Conservation (phyloP, 495 filamentous ascomycete genomes). For the Wilcoxina mikolae region DNA sequence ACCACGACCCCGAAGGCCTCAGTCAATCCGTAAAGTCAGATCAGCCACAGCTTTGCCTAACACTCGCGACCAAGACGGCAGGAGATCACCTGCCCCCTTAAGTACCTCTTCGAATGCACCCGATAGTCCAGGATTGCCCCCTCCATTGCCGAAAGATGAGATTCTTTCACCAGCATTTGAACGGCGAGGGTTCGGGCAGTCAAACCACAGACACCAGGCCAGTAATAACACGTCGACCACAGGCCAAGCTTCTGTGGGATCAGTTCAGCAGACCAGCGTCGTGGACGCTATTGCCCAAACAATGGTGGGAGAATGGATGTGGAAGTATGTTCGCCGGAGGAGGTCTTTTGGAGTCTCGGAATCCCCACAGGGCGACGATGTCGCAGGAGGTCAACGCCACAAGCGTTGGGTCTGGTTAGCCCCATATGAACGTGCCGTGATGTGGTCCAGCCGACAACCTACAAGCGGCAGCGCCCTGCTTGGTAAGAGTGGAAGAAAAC, state of each 20-base stretch:
- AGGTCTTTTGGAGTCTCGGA: conserved; percentile 84
- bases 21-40: conserved; percentile 60
- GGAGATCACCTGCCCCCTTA: conserved; percentile 50
- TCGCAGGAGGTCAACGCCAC: conserved; percentile 49
- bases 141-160: conserved; percentile 58
- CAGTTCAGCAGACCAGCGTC: conserved; percentile 58
- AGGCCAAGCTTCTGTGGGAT: conserved; percentile 39
- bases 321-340: conserved; percentile 85
- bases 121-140: conserved; percentile 58
- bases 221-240: conserved; percentile 40
- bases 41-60: conserved; percentile 58
- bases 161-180: conserved; percentile 42
- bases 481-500: conserved; percentile 89
- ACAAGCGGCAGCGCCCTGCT: conserved; percentile 71
- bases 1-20: conserved; percentile 11
- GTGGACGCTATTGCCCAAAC: conserved; percentile 97
- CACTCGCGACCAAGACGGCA: conserved; percentile 37
- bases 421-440: conserved; percentile 84
- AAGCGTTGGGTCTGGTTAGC: conserved; percentile 98
- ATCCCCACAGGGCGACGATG: conserved; percentile 36
- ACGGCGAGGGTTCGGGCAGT: conserved; percentile 31
- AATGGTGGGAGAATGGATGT: conserved; percentile 99
- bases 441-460: conserved; percentile 98
- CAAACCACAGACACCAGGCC: conserved; percentile 19
- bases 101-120: conserved; percentile 48